These are phyloP conservation scores for Phytopythium delawarense DNA, from an alignment of 352 stramenopile species.

Conservation along the genomic window DNA sequence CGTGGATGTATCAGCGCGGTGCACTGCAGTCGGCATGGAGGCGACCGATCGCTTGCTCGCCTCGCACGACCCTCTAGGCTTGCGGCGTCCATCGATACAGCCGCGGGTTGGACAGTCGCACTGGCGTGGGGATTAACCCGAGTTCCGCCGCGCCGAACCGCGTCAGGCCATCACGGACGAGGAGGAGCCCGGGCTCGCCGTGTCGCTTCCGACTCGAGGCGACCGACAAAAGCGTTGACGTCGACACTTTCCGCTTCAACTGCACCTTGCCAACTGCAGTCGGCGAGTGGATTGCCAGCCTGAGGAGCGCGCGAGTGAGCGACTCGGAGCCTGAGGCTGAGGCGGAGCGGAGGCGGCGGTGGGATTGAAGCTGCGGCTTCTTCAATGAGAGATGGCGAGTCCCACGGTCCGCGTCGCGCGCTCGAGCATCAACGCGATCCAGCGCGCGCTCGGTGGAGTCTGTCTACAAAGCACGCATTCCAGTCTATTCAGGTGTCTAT, in stretches of 20 bases:
- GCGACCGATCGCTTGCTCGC: neutral
- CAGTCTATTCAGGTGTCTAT: neutral
- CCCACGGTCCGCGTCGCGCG: neutral
- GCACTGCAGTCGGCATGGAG: too few relatives aligned
- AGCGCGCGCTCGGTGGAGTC: neutral
- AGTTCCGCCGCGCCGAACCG: neutral
- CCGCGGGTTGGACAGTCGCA: neutral
- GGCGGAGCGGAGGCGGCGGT: neutral
- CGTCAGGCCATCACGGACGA: neutral
- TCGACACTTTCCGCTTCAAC: constrained; percentile 8
- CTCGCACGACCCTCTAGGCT: neutral
- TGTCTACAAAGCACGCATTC: neutral
- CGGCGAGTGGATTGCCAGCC: neutral
- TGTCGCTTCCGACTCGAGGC: neutral
- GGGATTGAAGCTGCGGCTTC: neutral
- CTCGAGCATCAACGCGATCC: neutral
- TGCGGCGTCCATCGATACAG: neutral
- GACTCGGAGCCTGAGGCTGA: too few relatives aligned
- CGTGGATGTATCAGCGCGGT: too few relatives aligned
- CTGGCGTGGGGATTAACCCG: neutral
- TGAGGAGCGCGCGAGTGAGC: too few relatives aligned
- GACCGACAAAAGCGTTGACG: constrained; percentile 4
- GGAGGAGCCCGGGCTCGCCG: too few relatives aligned
- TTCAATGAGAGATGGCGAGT: neutral
- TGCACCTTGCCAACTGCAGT: neutral